A percentile compares a stretch with the other conserved stretches of the same genome.
Evolutionary conservation across 345 rosid genomes (phyloP).

Genomic region (Triadica sebifera): DNA sequence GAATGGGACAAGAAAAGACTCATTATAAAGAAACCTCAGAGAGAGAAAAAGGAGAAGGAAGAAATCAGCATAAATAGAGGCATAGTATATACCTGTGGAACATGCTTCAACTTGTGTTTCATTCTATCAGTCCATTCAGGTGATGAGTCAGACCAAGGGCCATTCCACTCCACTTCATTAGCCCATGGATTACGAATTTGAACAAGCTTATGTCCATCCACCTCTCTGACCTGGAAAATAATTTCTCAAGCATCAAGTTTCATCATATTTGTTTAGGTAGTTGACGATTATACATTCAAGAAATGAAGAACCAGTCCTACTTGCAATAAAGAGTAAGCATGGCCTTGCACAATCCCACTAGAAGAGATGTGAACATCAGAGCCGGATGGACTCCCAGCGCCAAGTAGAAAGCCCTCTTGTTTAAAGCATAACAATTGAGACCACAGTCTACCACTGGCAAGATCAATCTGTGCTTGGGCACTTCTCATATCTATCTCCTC

Average conservation of each 20-base stretch:
- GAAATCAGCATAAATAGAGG: not conserved
- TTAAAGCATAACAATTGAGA: constrained; percentile 95
- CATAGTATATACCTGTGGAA: constrained; percentile 64
- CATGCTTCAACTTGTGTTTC: constrained; percentile 92
- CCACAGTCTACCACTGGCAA: constrained; percentile 99
- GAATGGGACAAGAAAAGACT: constrained; percentile 25
- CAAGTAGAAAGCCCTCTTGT: constrained; percentile 97
- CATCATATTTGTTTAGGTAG: constrained; percentile 2
- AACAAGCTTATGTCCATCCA: constrained; percentile 97
- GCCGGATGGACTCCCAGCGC: constrained; percentile 99
- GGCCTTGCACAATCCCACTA: constrained; percentile 99
- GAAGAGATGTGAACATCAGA: constrained; percentile 98
- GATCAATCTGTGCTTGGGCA: constrained; percentile 98
- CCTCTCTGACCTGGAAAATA: constrained; percentile 82
- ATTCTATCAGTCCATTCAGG: constrained; percentile 96
- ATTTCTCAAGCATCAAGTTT: not conserved
- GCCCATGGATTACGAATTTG: constrained; percentile 99
- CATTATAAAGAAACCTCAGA: not conserved
- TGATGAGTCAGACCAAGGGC: constrained; percentile 98
- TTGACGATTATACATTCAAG: not conserved
- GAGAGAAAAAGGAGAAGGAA: constrained; percentile 4
- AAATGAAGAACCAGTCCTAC: constrained; percentile 37
- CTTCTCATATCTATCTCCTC: constrained; percentile 99
- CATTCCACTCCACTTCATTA: constrained; percentile 99
- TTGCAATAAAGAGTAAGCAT: constrained; percentile 96